These are phyloP conservation scores for Pisolithus orientalis DNA, from an alignment of 768 basidiomycete genomes.

Conservation along the genomic window DNA sequence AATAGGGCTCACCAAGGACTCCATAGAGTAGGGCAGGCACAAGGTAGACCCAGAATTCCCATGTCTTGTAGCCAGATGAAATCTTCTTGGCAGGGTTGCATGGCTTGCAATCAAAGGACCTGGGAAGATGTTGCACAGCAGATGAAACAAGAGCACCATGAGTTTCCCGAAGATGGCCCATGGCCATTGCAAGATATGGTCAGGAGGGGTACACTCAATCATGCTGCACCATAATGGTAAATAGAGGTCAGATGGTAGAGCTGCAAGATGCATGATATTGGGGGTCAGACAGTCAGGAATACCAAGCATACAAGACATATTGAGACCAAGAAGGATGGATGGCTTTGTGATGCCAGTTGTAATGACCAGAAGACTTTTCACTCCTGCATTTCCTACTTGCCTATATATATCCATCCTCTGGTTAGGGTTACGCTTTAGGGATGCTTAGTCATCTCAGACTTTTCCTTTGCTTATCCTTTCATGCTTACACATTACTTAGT, in stretches of 20 bases:
- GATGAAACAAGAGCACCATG: slow-evolving; percentile 15
- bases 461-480: no score
- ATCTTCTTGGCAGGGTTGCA: no score
- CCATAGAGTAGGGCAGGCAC: slow-evolving; percentile 13
- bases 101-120: no score
- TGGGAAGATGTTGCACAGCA: slow-evolving; percentile 1
- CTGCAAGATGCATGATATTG: no score
- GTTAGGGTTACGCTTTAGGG: no score
- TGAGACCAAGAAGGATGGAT: slow-evolving; percentile 29
- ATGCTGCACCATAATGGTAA: slow-evolving; percentile 8
- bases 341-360: slow-evolving; percentile 30
- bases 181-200: slow-evolving; percentile 21
- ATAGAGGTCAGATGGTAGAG: no score
- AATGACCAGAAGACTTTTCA: no score
- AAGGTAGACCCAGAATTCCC: slow-evolving; percentile 13
- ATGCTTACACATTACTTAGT: no score
- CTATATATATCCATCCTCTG: no score
- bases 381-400: no score
- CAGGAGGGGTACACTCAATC: slow-evolving; percentile 1
- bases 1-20: slow-evolving; percentile 12
- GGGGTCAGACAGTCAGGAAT: no score
- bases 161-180: slow-evolving; percentile 24
- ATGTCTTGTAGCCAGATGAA: slow-evolving; percentile 16
- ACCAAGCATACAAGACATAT: slow-evolving; percentile 8
- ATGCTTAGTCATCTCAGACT: no score